Evolutionary conservation across 352 stramenopile genomes (phyloP).

Genomic region (Phytophthora idaei): DNA sequence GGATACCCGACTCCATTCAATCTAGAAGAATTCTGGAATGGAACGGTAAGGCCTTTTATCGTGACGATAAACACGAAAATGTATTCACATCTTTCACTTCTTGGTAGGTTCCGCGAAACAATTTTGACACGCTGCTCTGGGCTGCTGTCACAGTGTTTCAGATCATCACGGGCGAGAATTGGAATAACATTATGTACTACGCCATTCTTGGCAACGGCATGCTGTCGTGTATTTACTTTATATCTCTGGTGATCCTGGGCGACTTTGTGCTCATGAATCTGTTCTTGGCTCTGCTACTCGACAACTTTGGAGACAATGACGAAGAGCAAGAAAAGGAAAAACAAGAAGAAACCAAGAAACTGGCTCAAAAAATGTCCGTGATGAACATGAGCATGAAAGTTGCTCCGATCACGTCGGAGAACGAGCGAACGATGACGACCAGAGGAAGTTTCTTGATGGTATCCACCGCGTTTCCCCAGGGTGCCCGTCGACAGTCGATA

Average conservation of each 20-base stretch:
- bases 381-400: conserved; percentile 72
- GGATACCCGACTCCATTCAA: conserved; percentile 59
- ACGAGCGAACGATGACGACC: conserved; percentile 20
- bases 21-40: conserved; percentile 7
- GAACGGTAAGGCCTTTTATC: conserved; percentile 2
- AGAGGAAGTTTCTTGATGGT: conserved; percentile 23
- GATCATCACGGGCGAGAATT: conserved; percentile 95
- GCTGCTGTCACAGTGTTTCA: conserved; percentile 91
- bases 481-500: conserved; percentile 25
- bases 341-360: conserved; percentile 53
- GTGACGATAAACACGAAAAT: not conserved
- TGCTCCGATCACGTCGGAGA: conserved; percentile 27
- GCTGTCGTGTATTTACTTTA: conserved; percentile 82
- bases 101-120: conserved; percentile 67
- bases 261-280: conserved; percentile 95
- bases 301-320: conserved; percentile 88
- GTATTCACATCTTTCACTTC: not conserved
- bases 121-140: conserved; percentile 91
- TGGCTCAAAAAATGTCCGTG: conserved; percentile 61
- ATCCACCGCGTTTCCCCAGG: conserved; percentile 17
- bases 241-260: conserved; percentile 90
- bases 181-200: conserved; percentile 95
- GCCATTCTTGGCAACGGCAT: conserved; percentile 82
- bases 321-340: conserved; percentile 58
- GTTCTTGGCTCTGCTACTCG: conserved; percentile 93